These are phyloP conservation scores for Amanita pseudoporphyria DNA, from an alignment of 768 basidiomycete genomes.

Conservation along the genomic window DNA sequence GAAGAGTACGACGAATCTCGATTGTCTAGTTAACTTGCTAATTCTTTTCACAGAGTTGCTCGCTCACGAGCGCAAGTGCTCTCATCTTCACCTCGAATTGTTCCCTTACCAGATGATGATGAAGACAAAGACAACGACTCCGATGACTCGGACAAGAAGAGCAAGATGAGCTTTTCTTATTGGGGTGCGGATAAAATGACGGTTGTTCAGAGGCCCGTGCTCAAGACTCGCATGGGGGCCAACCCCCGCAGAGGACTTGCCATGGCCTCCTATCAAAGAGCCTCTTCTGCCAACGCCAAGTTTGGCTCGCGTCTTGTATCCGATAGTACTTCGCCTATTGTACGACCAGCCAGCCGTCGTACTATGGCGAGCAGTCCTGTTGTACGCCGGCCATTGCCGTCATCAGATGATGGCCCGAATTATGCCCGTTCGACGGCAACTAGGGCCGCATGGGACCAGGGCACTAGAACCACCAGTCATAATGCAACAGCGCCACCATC, in stretches of 20 bases:
- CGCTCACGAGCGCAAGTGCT: slow-evolving; percentile 57
- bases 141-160: slow-evolving; percentile 81
- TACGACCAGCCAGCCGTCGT: slow-evolving; percentile 58
- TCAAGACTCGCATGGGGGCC: slow-evolving; percentile 37
- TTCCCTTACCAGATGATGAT: slow-evolving; percentile 61
- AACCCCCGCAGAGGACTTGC: slow-evolving; percentile 33
- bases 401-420: slow-evolving; percentile 55
- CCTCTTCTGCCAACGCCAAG: slow-evolving; percentile 87
- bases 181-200: slow-evolving; percentile 92
- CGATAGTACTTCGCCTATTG: slow-evolving; percentile 35
- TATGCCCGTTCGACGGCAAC: slow-evolving; percentile 68
- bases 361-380: slow-evolving; percentile 38
- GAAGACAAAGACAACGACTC: slow-evolving; percentile 52
- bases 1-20: slow-evolving; percentile 58
- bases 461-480: slow-evolving; percentile 31
- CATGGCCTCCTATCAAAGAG: slow-evolving; percentile 56
- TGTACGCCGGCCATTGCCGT: slow-evolving; percentile 28
- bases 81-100: slow-evolving; percentile 49
- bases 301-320: slow-evolving; percentile 80
- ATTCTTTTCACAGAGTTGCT: slow-evolving; percentile 42
- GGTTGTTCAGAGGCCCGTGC: slow-evolving; percentile 58
- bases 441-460: slow-evolving; percentile 57
- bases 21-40: background rate
- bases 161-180: slow-evolving; percentile 91
- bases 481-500: slow-evolving; percentile 27